phyloP scores from a whole-genome alignment of 768 basidiomycete species.

The Termitomyces sp. region DNA sequence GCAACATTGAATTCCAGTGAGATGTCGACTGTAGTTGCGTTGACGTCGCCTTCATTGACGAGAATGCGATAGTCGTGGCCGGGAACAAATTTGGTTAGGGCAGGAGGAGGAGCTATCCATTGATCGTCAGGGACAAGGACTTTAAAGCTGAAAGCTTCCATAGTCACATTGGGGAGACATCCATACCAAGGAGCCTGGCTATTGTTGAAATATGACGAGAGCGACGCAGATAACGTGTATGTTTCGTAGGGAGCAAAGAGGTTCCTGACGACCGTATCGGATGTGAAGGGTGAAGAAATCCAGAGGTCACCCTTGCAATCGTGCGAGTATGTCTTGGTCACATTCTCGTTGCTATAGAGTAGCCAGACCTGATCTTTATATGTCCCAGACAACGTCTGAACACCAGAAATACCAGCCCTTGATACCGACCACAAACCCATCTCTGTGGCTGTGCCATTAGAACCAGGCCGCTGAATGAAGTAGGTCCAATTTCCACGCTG shows the following conservation, averaged over 20 bases:
- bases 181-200: conserved; percentile 64
- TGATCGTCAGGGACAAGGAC: conserved; percentile 63
- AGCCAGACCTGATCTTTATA: conserved; percentile 75
- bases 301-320: conserved; percentile 57
- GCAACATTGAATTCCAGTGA: conserved; percentile 71
- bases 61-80: conserved; percentile 82
- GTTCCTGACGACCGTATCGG: conserved; percentile 64
- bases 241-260: conserved; percentile 81
- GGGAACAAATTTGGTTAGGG: conserved; percentile 75
- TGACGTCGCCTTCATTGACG: conserved; percentile 38
- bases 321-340: conserved; percentile 58
- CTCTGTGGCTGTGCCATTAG: conserved; percentile 76
- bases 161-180: conserved; percentile 61
- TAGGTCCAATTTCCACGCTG: conserved; percentile 86
- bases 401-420: conserved; percentile 52
- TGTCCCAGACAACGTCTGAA: conserved; percentile 62
- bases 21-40: conserved; percentile 62
- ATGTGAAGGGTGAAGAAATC: conserved; percentile 78
- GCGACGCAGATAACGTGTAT: conserved; percentile 67
- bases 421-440: conserved; percentile 86
- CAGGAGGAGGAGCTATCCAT: conserved; percentile 72
- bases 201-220: conserved; percentile 58
- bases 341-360: conserved; percentile 83
- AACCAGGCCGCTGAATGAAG: conserved; percentile 76
- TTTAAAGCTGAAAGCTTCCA: conserved; percentile 81